Conservation (phyloP, 2,329 filamentous ascomycete species). For the Pezizomycotina sp. region DNA sequence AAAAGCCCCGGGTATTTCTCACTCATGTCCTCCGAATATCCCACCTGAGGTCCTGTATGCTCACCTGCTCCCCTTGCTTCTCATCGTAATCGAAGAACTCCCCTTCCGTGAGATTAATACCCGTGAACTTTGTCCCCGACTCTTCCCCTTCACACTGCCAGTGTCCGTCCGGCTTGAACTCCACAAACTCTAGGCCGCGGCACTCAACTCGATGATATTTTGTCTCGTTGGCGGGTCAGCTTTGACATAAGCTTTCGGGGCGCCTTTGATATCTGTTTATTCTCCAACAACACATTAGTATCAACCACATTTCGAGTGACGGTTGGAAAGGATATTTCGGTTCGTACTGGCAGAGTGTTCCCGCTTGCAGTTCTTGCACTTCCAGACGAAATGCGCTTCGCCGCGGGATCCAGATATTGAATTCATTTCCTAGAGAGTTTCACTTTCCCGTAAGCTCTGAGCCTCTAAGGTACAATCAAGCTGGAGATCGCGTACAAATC, state of each 20-base stretch:
- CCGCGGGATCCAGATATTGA: constrained; percentile 85
- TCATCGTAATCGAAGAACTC: constrained; percentile 99
- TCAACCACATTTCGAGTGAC: not conserved
- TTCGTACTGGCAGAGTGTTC: constrained; percentile 14
- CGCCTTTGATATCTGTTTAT: constrained; percentile 63
- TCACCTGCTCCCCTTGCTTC: constrained; percentile 79
- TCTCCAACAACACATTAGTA: constrained; percentile 33
- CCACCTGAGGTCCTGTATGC: constrained; percentile 79
- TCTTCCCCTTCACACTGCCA: constrained; percentile 75
- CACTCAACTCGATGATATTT: constrained; percentile 87
- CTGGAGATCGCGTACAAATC: constrained; percentile 51
- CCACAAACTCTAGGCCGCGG: constrained; percentile 75
- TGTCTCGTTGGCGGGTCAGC: constrained; percentile 55
- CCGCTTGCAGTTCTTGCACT: constrained; percentile 82
- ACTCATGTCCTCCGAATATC: constrained; percentile 57
- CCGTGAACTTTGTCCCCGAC: constrained; percentile 63
- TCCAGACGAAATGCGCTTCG: constrained; percentile 99
- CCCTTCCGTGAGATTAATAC: constrained; percentile 67
- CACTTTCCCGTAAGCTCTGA: constrained; percentile 3
- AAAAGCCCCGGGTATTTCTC: too few species aligned
- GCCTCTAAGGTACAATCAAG: not conserved
- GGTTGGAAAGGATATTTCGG: not conserved
- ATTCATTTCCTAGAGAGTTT: constrained; percentile 51
- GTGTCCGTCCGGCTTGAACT: constrained; percentile 86
- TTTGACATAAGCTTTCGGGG: constrained; percentile 55